phyloP scores from a whole-genome alignment of 2,329 filamentous ascomycete genomes.

The Aspergillus sojae region DNA sequence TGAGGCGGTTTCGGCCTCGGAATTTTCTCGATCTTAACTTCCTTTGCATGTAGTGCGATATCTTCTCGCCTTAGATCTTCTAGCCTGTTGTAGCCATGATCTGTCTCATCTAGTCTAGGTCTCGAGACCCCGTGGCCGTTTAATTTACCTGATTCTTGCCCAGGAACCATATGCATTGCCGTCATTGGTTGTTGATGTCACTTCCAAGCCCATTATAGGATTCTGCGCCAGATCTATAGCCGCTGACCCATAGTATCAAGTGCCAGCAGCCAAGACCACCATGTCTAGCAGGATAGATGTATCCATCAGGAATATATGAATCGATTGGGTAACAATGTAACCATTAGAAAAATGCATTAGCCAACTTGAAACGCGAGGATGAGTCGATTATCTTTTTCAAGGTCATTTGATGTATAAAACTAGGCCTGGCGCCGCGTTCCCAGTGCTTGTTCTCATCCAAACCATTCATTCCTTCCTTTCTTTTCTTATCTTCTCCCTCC shows the following conservation, averaged over 20 bases:
- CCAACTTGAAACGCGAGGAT: neutral
- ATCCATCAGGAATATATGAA: neutral
- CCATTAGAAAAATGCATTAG: neutral
- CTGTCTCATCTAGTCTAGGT: neutral
- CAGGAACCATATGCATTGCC: neutral
- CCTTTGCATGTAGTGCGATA: neutral
- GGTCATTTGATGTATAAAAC: neutral
- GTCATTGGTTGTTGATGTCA: neutral
- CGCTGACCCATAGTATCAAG: neutral
- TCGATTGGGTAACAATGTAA: conserved; percentile 4
- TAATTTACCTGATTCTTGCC: conserved; percentile 3
- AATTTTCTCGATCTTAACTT: neutral
- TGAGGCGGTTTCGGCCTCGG: neutral
- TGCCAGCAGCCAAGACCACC: neutral
- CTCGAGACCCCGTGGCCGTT: neutral
- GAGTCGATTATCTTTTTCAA: neutral
- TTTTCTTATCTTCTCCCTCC: conserved; percentile 1
- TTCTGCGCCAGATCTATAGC: neutral
- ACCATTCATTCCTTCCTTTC: conserved; percentile 6
- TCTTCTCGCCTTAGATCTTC: neutral
- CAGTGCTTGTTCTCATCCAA: neutral
- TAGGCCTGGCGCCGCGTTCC: neutral
- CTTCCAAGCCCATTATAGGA: neutral
- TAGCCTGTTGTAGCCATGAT: neutral
- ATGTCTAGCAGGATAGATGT: no score